Evolutionary conservation across 2,329 filamentous ascomycete genomes (phyloP).

Genomic region (Phialocephala subalpina): DNA sequence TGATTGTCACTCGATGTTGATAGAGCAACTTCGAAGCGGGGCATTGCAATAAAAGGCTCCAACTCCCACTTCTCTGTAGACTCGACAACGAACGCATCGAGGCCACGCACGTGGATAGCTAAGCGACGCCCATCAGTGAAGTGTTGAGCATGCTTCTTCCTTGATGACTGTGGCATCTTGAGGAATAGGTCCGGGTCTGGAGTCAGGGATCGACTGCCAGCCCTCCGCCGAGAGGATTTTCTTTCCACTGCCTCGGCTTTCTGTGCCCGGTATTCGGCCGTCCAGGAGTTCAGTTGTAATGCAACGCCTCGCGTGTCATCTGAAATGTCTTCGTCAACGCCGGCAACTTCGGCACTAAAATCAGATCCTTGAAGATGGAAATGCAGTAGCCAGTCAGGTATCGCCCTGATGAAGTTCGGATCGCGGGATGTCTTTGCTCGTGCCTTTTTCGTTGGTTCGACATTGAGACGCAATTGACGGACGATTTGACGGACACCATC

Average conservation of each 20-base stretch:
- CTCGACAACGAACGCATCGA: conserved; percentile 93
- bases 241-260: conserved; percentile 71
- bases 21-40: conserved; percentile 86
- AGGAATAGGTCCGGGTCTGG: conserved; percentile 71
- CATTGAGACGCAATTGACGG: conserved; percentile 77
- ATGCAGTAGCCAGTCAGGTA: conserved; percentile 86
- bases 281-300: conserved; percentile 87
- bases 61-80: conserved; percentile 83
- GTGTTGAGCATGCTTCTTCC: conserved; percentile 57
- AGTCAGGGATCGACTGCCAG: conserved; percentile 68
- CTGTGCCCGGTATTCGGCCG: conserved; percentile 87
- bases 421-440: conserved; percentile 58
- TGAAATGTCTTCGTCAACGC: conserved; percentile 84
- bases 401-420: conserved; percentile 75
- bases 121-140: conserved; percentile 82
- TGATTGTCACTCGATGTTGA: conserved; percentile 87
- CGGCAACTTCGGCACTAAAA: conserved; percentile 90
- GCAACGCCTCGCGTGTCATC: conserved; percentile 83
- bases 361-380: conserved; percentile 87
- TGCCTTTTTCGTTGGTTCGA: conserved; percentile 67
- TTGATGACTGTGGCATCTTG: conserved; percentile 57
- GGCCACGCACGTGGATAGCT: conserved; percentile 79
- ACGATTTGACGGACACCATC: conserved; percentile 93
- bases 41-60: conserved; percentile 86
- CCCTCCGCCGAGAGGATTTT: conserved; percentile 70